A percentile compares a stretch with the other conserved stretches of the same genome.
phyloP scores from a whole-genome alignment of 345 rosid genomes.

The Eucalyptus caleyi region DNA sequence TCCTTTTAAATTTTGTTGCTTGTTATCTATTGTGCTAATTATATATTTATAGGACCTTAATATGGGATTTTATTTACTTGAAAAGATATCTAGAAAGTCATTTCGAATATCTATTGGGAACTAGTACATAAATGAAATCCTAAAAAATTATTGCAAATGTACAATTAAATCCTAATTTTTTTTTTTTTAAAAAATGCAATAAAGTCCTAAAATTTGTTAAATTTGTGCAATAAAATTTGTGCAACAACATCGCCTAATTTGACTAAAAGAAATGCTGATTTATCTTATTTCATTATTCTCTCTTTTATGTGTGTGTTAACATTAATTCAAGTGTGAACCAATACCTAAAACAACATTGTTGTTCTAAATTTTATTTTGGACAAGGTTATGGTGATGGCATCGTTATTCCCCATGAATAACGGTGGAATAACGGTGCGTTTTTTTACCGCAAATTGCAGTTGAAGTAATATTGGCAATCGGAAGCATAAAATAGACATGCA shows the following conservation, averaged over 20 bases:
- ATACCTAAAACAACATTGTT: neutral
- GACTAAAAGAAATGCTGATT: neutral
- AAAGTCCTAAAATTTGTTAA: neutral
- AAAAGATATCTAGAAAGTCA: too few species aligned
- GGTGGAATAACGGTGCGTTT: neutral
- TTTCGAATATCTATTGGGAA: too few species aligned
- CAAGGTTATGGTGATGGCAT: neutral
- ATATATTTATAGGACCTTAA: neutral
- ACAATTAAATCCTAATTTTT: neutral
- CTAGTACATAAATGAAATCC: neutral
- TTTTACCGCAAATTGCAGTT: too few species aligned
- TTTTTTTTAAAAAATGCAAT: neutral
- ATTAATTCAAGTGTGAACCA: neutral
- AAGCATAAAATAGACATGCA: neutral
- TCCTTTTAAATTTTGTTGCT: neutral
- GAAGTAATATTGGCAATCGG: neutral
- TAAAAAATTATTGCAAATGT: neutral
- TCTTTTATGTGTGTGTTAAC: neutral
- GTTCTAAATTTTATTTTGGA: neutral
- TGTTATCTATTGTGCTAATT: neutral
- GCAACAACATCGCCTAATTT: neutral
- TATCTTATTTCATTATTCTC: neutral
- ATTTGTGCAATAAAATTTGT: neutral
- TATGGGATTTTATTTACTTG: neutral
- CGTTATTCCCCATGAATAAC: neutral